A percentile compares a stretch with the other conserved stretches of the same genome.
Conservation (phyloP, 2,329 filamentous ascomycete genomes). For the Ophiostoma sp. region DNA sequence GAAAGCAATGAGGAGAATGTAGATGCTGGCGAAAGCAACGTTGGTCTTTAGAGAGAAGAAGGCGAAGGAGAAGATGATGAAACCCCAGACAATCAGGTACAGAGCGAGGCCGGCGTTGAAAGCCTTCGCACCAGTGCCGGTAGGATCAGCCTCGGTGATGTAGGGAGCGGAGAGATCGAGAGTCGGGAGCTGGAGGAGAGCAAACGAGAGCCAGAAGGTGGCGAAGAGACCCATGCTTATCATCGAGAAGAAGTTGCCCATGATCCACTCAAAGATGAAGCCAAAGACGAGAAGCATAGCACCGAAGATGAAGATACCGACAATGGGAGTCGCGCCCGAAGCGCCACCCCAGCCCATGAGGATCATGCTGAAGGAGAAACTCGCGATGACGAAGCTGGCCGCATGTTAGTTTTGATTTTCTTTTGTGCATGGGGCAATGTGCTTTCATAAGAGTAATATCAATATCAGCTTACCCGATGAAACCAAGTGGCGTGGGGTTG, state of each 20-base stretch:
- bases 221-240: slow-evolving; percentile 54
- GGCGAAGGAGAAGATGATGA: slow-evolving; percentile 53
- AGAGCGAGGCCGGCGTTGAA: slow-evolving; percentile 52
- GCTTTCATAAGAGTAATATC: neutral
- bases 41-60: slow-evolving; percentile 54
- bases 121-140: slow-evolving; percentile 44
- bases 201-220: slow-evolving; percentile 53
- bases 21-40: slow-evolving; percentile 50
- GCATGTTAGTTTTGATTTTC: neutral
- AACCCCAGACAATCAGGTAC: slow-evolving; percentile 55
- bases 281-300: slow-evolving; percentile 30
- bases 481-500: slow-evolving; percentile 22
- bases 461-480: slow-evolving; percentile 18
- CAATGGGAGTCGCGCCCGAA: slow-evolving; percentile 21
- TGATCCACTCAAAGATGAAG: slow-evolving; percentile 55
- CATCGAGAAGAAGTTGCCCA: slow-evolving; percentile 54
- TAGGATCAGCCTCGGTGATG: slow-evolving; percentile 44
- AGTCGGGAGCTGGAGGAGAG: slow-evolving; percentile 51
- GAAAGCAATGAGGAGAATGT: slow-evolving; percentile 47
- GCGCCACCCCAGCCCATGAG: slow-evolving; percentile 24
- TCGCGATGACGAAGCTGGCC: slow-evolving; percentile 19
- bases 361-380: slow-evolving; percentile 24
- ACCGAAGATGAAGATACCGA: slow-evolving; percentile 24
- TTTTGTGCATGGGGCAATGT: neutral
- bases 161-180: slow-evolving; percentile 49